A percentile compares a stretch with the other conserved stretches of the same genome.
phyloP scores from a whole-genome alignment of 805 yeast species.

The Blastobotrys peoriensis region DNA sequence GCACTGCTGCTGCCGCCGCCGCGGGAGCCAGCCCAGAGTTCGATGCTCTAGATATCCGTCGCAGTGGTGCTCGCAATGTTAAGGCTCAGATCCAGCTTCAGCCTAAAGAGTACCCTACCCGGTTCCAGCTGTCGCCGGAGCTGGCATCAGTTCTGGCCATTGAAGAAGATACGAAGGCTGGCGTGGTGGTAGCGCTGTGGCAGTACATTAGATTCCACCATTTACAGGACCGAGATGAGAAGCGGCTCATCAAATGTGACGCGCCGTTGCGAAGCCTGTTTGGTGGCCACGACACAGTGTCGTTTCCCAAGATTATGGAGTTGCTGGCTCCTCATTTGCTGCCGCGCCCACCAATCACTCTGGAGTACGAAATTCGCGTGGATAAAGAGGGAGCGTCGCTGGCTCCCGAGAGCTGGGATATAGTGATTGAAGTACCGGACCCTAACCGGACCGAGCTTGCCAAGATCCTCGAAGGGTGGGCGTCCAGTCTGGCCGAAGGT shows the following conservation, averaged over 20 bases:
- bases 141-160: constrained; percentile 69
- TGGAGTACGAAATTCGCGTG: constrained; percentile 72
- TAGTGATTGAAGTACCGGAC: constrained; percentile 50
- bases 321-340: constrained; percentile 57
- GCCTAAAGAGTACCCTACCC: constrained; percentile 68
- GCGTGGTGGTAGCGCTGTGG: constrained; percentile 72
- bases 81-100: constrained; percentile 71
- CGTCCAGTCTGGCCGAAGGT: constrained; percentile 36
- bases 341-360: constrained; percentile 73
- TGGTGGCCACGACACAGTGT: constrained; percentile 44
- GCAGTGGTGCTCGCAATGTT: constrained; percentile 65
- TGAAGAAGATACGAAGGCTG: constrained; percentile 78
- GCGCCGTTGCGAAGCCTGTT: constrained; percentile 40
- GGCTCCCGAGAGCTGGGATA: constrained; percentile 75
- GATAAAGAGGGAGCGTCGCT: constrained; percentile 57
- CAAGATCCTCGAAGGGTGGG: constrained; percentile 35
- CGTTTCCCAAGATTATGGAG: constrained; percentile 69
- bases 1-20: constrained; percentile 23
- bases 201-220: constrained; percentile 66
- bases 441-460: constrained; percentile 32
- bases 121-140: constrained; percentile 56
- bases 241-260: constrained; percentile 48
- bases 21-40: constrained; percentile 43
- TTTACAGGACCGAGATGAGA: constrained; percentile 52
- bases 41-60: constrained; percentile 84